phyloP scores from a whole-genome alignment of 108 stramenopile genomes.

The Parmales sp. region DNA sequence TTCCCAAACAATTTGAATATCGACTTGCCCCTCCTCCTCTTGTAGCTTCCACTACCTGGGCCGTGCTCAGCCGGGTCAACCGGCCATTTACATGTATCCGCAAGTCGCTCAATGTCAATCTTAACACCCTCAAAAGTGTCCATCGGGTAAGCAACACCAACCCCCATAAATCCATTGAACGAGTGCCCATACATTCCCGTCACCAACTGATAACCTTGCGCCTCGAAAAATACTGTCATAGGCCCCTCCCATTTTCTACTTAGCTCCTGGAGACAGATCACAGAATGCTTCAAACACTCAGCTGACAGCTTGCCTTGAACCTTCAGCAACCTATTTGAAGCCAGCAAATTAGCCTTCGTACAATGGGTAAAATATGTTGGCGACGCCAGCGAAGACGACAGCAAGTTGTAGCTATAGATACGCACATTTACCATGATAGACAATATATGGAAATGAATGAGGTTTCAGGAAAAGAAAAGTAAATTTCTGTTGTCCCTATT shows the following conservation, averaged over 20 bases:
- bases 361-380: conserved; percentile 54
- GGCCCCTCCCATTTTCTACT: conserved; percentile 58
- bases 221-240: conserved; percentile 71
- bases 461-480: too few relatives aligned
- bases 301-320: conserved; percentile 60
- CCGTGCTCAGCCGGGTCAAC: background rate
- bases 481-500: too few relatives aligned
- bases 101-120: conserved; percentile 19
- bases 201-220: conserved; percentile 68
- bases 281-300: conserved; percentile 32
- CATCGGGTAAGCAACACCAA: conserved; percentile 60
- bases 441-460: too few relatives aligned
- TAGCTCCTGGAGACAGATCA: conserved; percentile 80
- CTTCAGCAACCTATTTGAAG: conserved; percentile 47
- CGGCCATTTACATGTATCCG: conserved; percentile 28
- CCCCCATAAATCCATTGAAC: conserved; percentile 91
- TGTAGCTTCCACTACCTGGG: background rate
- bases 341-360: conserved; percentile 50
- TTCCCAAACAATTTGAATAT: background rate
- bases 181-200: conserved; percentile 75
- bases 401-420: conserved; percentile 60
- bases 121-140: conserved; percentile 16
- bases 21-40: background rate
- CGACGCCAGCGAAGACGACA: conserved; percentile 64
- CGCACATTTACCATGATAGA: too few relatives aligned